phyloP scores from a whole-genome alignment of 139 green algal genomes.

The Penium margaritaceum region DNA sequence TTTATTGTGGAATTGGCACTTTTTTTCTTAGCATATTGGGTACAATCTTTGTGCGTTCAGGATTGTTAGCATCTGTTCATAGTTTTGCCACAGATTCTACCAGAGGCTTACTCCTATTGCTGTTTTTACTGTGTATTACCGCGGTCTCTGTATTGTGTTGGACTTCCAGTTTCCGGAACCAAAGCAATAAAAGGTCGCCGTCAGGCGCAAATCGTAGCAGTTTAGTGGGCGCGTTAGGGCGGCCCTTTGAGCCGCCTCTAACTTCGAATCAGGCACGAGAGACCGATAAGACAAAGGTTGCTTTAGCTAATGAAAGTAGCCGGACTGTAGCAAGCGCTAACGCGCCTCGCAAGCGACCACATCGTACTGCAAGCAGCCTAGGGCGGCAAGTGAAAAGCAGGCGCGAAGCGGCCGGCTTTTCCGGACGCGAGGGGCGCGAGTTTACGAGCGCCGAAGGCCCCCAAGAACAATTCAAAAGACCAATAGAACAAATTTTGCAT shows the following conservation, averaged over 20 bases:
- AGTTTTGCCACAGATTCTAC: conserved; percentile 30
- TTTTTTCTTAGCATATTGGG: conserved; percentile 26
- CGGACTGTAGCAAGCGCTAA: no score
- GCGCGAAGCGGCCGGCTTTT: no score
- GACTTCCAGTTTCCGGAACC: not conserved
- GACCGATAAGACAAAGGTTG: no score
- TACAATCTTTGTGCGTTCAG: conserved; percentile 22
- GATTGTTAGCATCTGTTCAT: conserved; percentile 25
- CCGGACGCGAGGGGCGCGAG: no score
- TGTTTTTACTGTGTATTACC: conserved; percentile 5
- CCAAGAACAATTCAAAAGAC: not conserved
- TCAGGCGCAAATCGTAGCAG: no score
- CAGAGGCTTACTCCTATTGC: conserved; percentile 5
- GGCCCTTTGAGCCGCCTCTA: no score
- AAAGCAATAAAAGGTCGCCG: conserved; percentile 3
- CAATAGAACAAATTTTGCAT: conserved; percentile 14
- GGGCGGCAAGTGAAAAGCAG: no score
- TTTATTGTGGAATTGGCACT: not conserved
- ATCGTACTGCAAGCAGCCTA: no score
- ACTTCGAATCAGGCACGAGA: no score
- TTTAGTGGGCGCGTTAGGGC: no score
- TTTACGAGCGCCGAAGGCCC: not conserved
- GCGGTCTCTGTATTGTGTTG: conserved; percentile 1
- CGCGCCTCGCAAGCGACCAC: no score
- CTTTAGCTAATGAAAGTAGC: no score